Conservation (phyloP, 768 basidiomycete genomes). For the Serendipita sp. region DNA sequence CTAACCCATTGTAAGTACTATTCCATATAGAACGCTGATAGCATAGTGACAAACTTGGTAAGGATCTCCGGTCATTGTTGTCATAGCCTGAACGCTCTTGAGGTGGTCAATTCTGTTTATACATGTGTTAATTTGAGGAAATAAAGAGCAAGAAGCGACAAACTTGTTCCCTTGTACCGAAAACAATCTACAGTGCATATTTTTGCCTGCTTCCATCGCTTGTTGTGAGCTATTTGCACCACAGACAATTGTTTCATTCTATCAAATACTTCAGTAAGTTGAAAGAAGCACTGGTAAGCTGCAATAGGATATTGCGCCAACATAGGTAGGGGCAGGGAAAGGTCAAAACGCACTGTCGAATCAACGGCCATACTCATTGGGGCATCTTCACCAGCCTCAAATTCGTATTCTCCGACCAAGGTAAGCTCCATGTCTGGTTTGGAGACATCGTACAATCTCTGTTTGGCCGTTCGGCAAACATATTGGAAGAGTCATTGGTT, state of each 20-base stretch:
- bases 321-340: neutral
- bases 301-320: slow-evolving; percentile 19
- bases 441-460: slow-evolving; percentile 56
- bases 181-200: slow-evolving; percentile 75
- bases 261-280: slow-evolving; percentile 10
- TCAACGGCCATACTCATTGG: slow-evolving; percentile 89
- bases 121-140: neutral
- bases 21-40: neutral
- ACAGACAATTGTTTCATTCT: slow-evolving; percentile 39
- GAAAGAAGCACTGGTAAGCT: no score
- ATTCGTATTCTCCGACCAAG: slow-evolving; percentile 49
- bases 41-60: slow-evolving; percentile 52
- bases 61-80: slow-evolving; percentile 44
- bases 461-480: neutral
- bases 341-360: slow-evolving; percentile 29
- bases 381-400: slow-evolving; percentile 72
- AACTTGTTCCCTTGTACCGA: slow-evolving; percentile 42
- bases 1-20: slow-evolving; percentile 24
- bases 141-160: slow-evolving; percentile 12
- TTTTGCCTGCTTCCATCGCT: slow-evolving; percentile 43
- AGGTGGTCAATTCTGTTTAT: slow-evolving; percentile 33
- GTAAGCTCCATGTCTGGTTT: slow-evolving; percentile 32
- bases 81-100: slow-evolving; percentile 44
- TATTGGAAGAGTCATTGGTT: neutral
- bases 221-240: slow-evolving; percentile 72